These are phyloP conservation scores for Petunia axillaris DNA, from an alignment of 257 asterid species.

Conservation along the genomic window DNA sequence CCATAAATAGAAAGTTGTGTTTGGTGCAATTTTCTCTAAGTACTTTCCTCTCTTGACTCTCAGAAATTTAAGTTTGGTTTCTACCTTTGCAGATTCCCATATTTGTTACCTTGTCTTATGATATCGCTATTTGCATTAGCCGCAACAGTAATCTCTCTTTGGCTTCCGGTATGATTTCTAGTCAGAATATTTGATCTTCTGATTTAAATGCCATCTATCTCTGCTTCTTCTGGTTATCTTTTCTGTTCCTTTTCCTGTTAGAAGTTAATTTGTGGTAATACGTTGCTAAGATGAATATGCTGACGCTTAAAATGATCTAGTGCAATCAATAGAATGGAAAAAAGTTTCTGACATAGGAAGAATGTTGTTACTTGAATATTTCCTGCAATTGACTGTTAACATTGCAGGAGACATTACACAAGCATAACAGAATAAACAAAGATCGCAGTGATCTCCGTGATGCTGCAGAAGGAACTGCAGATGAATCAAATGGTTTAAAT, in stretches of 20 bases:
- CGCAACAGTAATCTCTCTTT: constrained; percentile 54
- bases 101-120: constrained; percentile 71
- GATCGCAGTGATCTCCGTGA: neutral
- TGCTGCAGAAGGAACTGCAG: neutral
- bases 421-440: constrained; percentile 14
- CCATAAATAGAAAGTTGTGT: neutral
- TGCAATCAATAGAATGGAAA: neutral
- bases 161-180: constrained; percentile 74
- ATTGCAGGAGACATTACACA: constrained; percentile 75
- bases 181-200: constrained; percentile 8
- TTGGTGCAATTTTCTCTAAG: neutral
- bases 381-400: constrained; percentile 20
- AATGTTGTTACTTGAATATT: neutral
- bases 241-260: neutral
- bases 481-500: neutral
- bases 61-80: neutral
- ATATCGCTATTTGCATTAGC: constrained; percentile 54
- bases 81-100: constrained; percentile 63
- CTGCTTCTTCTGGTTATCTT: neutral
- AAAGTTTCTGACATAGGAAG: neutral
- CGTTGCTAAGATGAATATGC: neutral
- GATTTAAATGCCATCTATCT: constrained; percentile 6
- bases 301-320: neutral
- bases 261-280: neutral
- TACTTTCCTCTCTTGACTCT: constrained; percentile 12